phyloP scores from a whole-genome alignment of 139 green algal species.

The Picochlorum sp. region DNA sequence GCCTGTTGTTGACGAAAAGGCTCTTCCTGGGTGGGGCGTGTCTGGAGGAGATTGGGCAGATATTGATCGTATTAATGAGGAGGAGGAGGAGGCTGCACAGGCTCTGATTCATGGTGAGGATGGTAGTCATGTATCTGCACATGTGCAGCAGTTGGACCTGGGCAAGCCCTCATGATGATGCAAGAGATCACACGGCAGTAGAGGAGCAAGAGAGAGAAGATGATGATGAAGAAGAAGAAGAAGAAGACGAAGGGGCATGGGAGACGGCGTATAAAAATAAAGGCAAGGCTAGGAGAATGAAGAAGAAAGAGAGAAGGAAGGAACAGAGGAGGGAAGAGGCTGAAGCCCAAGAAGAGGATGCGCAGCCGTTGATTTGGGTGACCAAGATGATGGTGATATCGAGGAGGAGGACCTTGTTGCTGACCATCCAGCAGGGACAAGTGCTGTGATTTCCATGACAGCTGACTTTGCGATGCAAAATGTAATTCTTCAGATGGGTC shows the following conservation, averaged over 20 bases:
- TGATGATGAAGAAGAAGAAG: background rate
- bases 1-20: slow-evolving; percentile 8
- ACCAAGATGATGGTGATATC: background rate
- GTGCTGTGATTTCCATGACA: slow-evolving; percentile 63
- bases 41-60: slow-evolving; percentile 59
- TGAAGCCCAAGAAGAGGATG: slow-evolving; percentile 7
- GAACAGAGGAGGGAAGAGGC: background rate
- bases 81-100: slow-evolving; percentile 38
- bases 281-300: slow-evolving; percentile 23
- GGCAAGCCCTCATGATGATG: slow-evolving; percentile 8
- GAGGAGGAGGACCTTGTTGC: background rate
- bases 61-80: slow-evolving; percentile 60
- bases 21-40: slow-evolving; percentile 74
- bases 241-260: slow-evolving; percentile 35
- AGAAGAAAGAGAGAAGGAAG: slow-evolving; percentile 6
- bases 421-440: slow-evolving; percentile 7
- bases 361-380: slow-evolving; percentile 7
- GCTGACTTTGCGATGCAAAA: slow-evolving; percentile 98
- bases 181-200: background rate
- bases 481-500: slow-evolving; percentile 85
- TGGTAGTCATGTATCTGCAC: slow-evolving; percentile 28
- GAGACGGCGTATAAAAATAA: slow-evolving; percentile 35
- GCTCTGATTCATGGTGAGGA: slow-evolving; percentile 5
- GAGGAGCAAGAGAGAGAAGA: slow-evolving; percentile 16
- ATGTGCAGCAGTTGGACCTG: slow-evolving; percentile 33